A percentile compares a stretch with the other conserved stretches of the same genome.
phyloP scores from a whole-genome alignment of 108 stramenopile genomes.

The Pelagomonas calceolata region DNA sequence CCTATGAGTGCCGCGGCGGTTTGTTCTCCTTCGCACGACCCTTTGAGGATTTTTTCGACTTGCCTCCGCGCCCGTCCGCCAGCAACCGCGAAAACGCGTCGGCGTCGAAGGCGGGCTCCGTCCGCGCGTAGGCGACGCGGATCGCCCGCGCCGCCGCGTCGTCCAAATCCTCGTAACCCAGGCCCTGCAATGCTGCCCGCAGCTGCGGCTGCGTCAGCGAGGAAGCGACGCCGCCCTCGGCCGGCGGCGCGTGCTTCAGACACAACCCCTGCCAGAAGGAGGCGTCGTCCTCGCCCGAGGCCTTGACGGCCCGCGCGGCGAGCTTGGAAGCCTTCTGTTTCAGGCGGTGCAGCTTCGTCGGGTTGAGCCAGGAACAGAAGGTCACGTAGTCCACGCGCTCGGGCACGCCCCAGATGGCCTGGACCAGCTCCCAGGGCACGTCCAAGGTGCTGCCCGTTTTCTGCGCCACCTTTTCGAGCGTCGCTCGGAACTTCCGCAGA shows the following conservation, averaged over 20 bases:
- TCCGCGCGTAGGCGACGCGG: not conserved
- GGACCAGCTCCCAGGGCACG: not conserved
- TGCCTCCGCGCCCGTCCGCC: too few relatives aligned
- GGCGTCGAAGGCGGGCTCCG: too few relatives aligned
- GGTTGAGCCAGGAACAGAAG: not conserved
- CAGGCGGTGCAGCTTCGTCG: not conserved
- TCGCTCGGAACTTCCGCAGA: not conserved
- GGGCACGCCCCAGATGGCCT: not conserved
- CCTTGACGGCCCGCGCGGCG: not conserved
- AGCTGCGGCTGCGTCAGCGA: not conserved
- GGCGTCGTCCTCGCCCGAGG: not conserved
- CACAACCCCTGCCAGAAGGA: not conserved
- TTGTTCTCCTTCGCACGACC: too few relatives aligned
- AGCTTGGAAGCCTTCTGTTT: not conserved
- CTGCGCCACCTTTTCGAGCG: not conserved
- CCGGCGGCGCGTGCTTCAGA: not conserved
- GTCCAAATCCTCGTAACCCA: not conserved
- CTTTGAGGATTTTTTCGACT: too few relatives aligned
- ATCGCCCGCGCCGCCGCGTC: not conserved
- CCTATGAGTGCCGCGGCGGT: too few relatives aligned
- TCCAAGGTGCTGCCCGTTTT: not conserved
- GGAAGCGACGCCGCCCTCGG: not conserved
- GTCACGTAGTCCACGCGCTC: not conserved
- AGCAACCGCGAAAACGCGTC: too few relatives aligned
- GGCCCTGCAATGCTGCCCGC: not conserved